phyloP scores from a whole-genome alignment of 2,329 filamentous ascomycete genomes.

The Sclerotinia nivalis region DNA sequence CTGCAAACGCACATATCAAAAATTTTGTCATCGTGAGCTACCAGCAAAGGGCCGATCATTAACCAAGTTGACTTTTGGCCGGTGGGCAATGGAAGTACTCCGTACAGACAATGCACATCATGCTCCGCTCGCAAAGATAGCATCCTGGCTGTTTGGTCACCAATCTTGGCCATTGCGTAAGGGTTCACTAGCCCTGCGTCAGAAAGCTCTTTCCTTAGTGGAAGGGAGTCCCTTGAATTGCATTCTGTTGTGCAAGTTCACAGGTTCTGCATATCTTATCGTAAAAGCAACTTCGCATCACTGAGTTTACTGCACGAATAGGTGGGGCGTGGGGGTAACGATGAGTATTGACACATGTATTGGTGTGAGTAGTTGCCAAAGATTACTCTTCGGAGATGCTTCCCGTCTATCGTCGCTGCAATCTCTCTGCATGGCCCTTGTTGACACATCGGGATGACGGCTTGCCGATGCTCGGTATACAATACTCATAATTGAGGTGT shows the following conservation, averaged over 20 bases:
- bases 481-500: not conserved
- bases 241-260: not conserved
- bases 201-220: not conserved
- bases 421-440: not conserved
- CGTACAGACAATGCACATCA: too few species aligned
- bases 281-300: not conserved
- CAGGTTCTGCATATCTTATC: not conserved
- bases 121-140: not conserved
- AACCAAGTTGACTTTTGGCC: not conserved
- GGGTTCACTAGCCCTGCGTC: not conserved
- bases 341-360: not conserved
- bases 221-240: not conserved
- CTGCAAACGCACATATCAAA: not conserved
- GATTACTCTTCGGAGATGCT: not conserved
- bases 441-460: not conserved
- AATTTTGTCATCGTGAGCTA: not conserved
- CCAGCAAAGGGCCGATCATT: not conserved
- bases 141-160: not conserved
- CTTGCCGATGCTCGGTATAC: slow-evolving; percentile 10
- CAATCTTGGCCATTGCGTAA: not conserved
- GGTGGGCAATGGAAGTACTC: not conserved
- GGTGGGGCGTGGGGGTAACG: too few species aligned
- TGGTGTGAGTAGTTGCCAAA: not conserved
- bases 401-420: not conserved
- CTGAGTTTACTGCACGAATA: not conserved